Base-by-base conservation (phyloP, 2,329 filamentous ascomycete genomes). In the Colletotrichum zoysiae region DNA sequence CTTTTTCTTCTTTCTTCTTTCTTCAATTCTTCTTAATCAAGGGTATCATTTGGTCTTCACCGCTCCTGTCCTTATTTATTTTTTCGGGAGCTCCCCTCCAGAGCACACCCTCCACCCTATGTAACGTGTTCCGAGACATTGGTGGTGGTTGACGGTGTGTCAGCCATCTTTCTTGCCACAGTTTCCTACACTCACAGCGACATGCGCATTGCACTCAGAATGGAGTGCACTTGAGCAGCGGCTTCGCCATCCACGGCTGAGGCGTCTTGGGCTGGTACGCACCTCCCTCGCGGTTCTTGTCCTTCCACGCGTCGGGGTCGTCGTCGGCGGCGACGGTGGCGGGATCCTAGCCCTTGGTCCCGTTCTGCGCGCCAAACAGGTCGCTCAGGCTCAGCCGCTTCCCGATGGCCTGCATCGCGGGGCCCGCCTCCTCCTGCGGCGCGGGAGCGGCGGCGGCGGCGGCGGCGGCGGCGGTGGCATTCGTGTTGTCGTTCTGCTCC, bases 331-430 rank as follows among this genome's bases (percentile, higher is more conserved):
- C 50, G 3, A 56, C 61, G 2, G 33, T 30, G 5, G 60, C n/a
- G 26, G 20, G 51, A 20, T 74, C 71, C 72, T 74, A 74, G 26
- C 71, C 73, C 51, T 71, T 68, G 58, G 62, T 53, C 0, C 76
- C 76, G 50, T 77, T 78, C 63, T 79, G 76, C 61, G 78, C 77
- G 26, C 80, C 79, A 74, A 87, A 87, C 12, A 87, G 78, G 70
- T 87, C 84, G 44, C 81, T 82, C 50, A 87, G 74, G 71, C 82
- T 85, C 18, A 87, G 75, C 53, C 81, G 81, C 61, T 83, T 79
- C 7, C 84, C 84, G 62, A 85, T 80, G 16, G 83, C 84, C 69
- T 84, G 81, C 79, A 84, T 82, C 3, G 83, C 84, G 20, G 82
- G 82, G 0, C 83, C 83, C 42, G 75, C 60, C 40, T 66, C 62